These are phyloP conservation scores for Omphalea diandra DNA, from an alignment of 441 rosid species.

Conservation along the genomic window DNA sequence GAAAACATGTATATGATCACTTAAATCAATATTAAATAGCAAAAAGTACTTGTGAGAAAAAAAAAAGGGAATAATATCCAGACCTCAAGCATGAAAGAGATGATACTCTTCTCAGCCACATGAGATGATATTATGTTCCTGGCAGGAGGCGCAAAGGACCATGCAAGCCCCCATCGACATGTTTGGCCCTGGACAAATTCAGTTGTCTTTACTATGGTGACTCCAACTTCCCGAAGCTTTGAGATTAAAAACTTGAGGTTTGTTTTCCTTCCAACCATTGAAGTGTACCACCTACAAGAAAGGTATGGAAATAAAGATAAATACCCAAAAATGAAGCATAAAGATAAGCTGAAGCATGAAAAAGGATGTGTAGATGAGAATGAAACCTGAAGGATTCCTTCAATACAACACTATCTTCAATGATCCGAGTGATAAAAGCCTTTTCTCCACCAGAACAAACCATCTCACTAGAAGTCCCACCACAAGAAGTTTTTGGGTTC, in stretches of 20 bases:
- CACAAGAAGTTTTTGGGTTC: slow-evolving; percentile 92
- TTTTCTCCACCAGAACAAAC: slow-evolving; percentile 89
- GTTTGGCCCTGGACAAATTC: slow-evolving; percentile 95
- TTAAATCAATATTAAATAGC: too few species aligned
- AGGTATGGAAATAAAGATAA: background rate
- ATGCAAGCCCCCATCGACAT: slow-evolving; percentile 93
- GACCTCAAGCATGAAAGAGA: slow-evolving; percentile 87
- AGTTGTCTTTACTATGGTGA: slow-evolving; percentile 76
- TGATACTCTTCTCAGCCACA: slow-evolving; percentile 38
- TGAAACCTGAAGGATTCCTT: slow-evolving; percentile 62
- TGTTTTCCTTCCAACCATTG: slow-evolving; percentile 88
- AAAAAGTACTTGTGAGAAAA: background rate
- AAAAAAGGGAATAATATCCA: slow-evolving; percentile 14
- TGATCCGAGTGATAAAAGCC: slow-evolving; percentile 71
- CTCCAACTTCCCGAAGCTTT: slow-evolving; percentile 75
- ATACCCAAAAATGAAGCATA: slow-evolving; percentile 6
- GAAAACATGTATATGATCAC: too few species aligned
- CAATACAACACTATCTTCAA: slow-evolving; percentile 69
- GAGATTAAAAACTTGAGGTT: slow-evolving; percentile 71
- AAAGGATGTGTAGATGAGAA: background rate
- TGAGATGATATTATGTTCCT: slow-evolving; percentile 57
- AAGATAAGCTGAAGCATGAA: slow-evolving; percentile 6
- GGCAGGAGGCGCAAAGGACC: slow-evolving; percentile 76
- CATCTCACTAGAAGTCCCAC: slow-evolving; percentile 90
- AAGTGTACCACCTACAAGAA: slow-evolving; percentile 76